These are phyloP conservation scores for Polytrichum formosum DNA, from an alignment of 225 moss, liverwort and hornwort species.

Conservation along the genomic window DNA sequence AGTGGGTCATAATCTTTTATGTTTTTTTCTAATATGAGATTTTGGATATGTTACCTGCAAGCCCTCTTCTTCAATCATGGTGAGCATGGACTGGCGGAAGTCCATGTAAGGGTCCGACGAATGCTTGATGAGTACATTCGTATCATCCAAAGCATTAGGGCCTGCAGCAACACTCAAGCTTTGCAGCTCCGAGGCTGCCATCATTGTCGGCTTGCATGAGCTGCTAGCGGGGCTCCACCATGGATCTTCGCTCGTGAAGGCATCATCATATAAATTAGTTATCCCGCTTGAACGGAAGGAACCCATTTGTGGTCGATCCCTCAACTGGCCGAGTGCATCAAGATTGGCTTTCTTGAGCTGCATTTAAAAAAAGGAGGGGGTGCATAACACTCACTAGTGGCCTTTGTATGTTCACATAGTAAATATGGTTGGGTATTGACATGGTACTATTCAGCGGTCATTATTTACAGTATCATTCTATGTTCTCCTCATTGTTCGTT, in stretches of 20 bases:
- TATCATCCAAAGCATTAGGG: constrained; percentile 4
- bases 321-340: neutral
- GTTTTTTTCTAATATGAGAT: neutral
- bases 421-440: no score
- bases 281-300: neutral
- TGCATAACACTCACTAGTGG: no score
- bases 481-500: no score
- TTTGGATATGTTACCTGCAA: constrained; percentile 21
- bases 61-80: constrained; percentile 51
- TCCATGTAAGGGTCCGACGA: constrained; percentile 34
- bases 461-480: no score
- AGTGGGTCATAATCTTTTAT: no score
- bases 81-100: constrained; percentile 36
- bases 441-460: no score
- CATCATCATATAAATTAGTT: neutral
- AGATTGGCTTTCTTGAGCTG: neutral
- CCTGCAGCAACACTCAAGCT: neutral
- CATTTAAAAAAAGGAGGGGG: no score
- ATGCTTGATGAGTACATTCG: constrained; percentile 47
- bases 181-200: neutral
- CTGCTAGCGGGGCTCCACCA: neutral
- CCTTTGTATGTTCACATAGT: no score
- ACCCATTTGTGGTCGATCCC: neutral
- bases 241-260: neutral
- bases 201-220: neutral